Base-by-base conservation (phyloP, 1,284 basidiomycete genomes). In the Melampsora larici-populina region DNA sequence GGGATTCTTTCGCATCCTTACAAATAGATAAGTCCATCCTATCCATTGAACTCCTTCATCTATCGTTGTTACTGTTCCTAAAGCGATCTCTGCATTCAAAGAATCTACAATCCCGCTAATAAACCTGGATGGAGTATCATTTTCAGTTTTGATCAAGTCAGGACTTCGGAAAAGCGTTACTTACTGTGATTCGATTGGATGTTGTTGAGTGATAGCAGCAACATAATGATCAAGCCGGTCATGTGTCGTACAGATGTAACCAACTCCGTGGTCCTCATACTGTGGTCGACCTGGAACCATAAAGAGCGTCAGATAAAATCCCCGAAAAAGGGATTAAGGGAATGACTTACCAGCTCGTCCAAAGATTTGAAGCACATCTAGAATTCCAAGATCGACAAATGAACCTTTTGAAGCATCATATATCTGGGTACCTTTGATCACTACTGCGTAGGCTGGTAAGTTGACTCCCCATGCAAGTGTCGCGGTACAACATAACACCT, bases 381-480 rank as follows among this genome's bases (percentile, higher is more conserved):
- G 87, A 18, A 99, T 91, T 2, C 94, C 92, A 36, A 99, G 87
- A 84, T 99, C 95, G 71, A 93, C 90, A 81, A 98, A 97, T 9
- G 91, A 86, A 81, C 95, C 94, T 82, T 90, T 91, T 7, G 89
- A 87, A 79, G 91, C 92, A 82, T 98, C 92, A 83, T 99, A 99
- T 2, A 99, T 88, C 81, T 99, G 92, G 0, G 97, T 99, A 18
- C 97, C 97, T 85, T 99, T 99, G 86, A 99, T 99, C 80, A 99
- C 87, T 78, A 86, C 93, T 77, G 97, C 97, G 85, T 99, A 97
- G 5, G 97, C 97, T 55, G 97, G 97, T 81, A 99, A 86, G 84
- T 99, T 99, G 82, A 99, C 97, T 86, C 97, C 97, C 97, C 97
- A 99, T 0, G 97, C 97, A 46, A 99, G 87, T 0, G 97, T 99